Evolutionary conservation across 768 basidiomycete genomes (phyloP), one percentile per base, ranked within the genome.

Genomic region (Tylopilus felleus): DNA sequence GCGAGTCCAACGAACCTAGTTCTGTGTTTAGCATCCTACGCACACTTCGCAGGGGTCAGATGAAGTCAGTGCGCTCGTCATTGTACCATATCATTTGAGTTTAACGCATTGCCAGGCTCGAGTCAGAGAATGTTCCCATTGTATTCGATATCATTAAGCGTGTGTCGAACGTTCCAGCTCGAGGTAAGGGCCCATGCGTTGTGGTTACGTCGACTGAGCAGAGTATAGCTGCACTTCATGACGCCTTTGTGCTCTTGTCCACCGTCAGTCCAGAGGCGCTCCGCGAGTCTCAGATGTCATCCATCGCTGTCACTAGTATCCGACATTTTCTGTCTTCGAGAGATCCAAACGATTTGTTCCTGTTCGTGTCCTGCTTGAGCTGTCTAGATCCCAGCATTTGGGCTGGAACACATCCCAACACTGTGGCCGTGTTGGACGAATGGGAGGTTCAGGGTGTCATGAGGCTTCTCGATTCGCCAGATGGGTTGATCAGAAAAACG

Each of bases 371-470:
- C 2, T 90, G 88, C 57, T 65, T 93, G 46, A 73, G 77, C 38
- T 81, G 76, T 38, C 57, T 90, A 13, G 78, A 84, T 58, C 77
- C 82, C 7, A 66, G 65, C 19, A 58, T 82, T 21, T 93, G 90
- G 90, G 85, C 88, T 8, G 90, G 89, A 13, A 82, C 78, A 9
- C 71, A 66, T 8, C 67, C 75, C 4, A 75, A 77, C 6, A 67
- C 78, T 19, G 76, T 78, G 33, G 73, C 83, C 1, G 70, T 82
- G 9, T 68, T 92, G 43, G 84, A 88, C n/a, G 80, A 75, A 50
- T 80, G 79, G 77, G 90, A 92, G 49, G 89, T 93, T 36, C 85
- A 85, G 47, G 73, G 75, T 31, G 74, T 92, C 21, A 87, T 93
- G 82, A 78, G 77, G 54, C 69, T 87, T 16, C 71, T 93, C 25